Conservation (phyloP, 2,329 filamentous ascomycete genomes). For the Fusarium sp. region DNA sequence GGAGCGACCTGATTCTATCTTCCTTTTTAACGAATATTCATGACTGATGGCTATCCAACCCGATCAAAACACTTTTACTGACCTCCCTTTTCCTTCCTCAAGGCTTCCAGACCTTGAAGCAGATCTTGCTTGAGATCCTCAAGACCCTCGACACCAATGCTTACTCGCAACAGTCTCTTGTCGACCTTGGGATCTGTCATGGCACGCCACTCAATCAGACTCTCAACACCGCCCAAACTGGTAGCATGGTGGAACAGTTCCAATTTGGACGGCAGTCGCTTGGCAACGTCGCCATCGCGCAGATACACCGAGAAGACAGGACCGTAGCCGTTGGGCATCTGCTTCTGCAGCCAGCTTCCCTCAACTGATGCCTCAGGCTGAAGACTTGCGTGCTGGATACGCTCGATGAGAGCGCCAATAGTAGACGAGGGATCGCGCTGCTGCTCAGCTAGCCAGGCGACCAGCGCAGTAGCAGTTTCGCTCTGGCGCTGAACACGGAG, state of each 20-base stretch:
- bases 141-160: conserved; percentile 88
- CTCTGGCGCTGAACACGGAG: conserved; percentile 85
- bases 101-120: conserved; percentile 72
- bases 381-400: conserved; percentile 83
- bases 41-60: conserved; percentile 2
- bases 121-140: conserved; percentile 88
- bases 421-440: conserved; percentile 56
- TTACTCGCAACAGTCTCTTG: conserved; percentile 81
- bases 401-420: conserved; percentile 69
- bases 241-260: conserved; percentile 94
- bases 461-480: conserved; percentile 76
- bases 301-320: conserved; percentile 87
- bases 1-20: conserved; percentile 1
- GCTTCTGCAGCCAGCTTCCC: conserved; percentile 80
- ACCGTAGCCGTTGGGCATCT: conserved; percentile 94
- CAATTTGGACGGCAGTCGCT: conserved; percentile 81
- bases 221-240: conserved; percentile 93
- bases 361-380: conserved; percentile 74
- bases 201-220: conserved; percentile 94
- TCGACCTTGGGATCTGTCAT: conserved; percentile 87
- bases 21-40: conserved; percentile 3
- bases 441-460: conserved; percentile 76
- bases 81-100: conserved; percentile 53
- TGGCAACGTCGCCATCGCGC: conserved; percentile 73
- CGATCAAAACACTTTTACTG: neutral